Base-by-base conservation (phyloP, 148 eudicot genomes). In the Camellia sinensis region DNA sequence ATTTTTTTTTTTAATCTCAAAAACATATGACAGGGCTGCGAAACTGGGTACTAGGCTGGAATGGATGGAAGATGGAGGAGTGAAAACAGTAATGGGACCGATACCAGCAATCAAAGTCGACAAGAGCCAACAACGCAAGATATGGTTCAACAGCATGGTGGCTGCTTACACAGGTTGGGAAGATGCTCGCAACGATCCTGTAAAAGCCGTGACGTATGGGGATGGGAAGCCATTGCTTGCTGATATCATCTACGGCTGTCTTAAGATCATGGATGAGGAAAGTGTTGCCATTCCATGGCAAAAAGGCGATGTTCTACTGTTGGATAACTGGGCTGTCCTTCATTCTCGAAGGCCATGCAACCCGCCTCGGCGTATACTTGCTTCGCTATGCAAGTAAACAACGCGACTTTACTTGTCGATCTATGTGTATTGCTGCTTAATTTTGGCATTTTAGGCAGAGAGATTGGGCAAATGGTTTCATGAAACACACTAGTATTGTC, bases 101-200 rank as follows among this genome's bases (percentile, higher is more conserved):
- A 89, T 95, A 79, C 92, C 97, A 8, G 97, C 85, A 6, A 67
- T 92, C 84, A 95, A 89, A 78, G 78, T 84, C 0, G 94, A 91
- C 76, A 50, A 87, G 80, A 81, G 75, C 52, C 87, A 93, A 80
- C 84, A 87, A 19, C 88, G 91, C 59, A 95, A 95, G 84, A 90
- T 89, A 7, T 95, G 98, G 98, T 95, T 95, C 84, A 95, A 93
- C 82, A 89, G 89, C 84, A 91, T 95, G 92, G 98, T 91, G 73
- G 93, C 91, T 17, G 94, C 96, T 43, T 93, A 93, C 74, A 92
- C 96, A 0, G 94, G 91, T 2, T 90, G 92, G 94, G 81, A 89
- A 82, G 98, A 90, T 77, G 86, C 87, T 10, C 82, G 88, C 48
- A 93, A 93, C 69, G 94, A 95, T 74, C 94, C 94, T 19, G 85